phyloP scores from a whole-genome alignment of 768 basidiomycete genomes.

The Hericium alpestre region DNA sequence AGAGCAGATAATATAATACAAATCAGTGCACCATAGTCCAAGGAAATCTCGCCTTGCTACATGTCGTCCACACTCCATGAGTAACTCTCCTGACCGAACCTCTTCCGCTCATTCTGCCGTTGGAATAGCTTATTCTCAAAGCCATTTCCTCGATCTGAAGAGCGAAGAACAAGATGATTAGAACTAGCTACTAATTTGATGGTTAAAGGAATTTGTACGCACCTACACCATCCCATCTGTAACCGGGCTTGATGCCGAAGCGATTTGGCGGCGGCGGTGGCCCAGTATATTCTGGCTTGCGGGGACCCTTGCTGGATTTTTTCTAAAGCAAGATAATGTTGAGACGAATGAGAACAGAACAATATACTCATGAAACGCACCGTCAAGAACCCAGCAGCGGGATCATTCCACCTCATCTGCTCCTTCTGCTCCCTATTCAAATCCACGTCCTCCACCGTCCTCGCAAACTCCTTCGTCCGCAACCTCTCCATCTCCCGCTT shows the following conservation, averaged over 20 bases:
- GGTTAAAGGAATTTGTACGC: conserved; percentile 16
- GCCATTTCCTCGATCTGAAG: conserved; percentile 77
- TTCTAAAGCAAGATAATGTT: conserved; percentile 35
- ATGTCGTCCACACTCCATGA: conserved; percentile 90
- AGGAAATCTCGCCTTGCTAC: conserved; percentile 30
- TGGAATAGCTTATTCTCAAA: conserved; percentile 93
- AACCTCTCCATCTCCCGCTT: conserved; percentile 60
- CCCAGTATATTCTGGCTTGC: conserved; percentile 76
- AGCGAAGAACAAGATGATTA: background rate
- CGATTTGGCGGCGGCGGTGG: conserved; percentile 90
- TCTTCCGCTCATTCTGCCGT: conserved; percentile 61
- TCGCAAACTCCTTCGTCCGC: conserved; percentile 54
- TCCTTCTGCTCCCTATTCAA: conserved; percentile 79
- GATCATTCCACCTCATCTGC: conserved; percentile 89
- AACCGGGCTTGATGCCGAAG: conserved; percentile 90
- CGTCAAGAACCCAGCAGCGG: conserved; percentile 89
- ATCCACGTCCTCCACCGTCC: conserved; percentile 72
- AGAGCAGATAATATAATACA: too few relatives aligned
- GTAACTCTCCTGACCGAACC: conserved; percentile 63
- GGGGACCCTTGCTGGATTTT: conserved; percentile 63
- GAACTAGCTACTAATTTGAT: background rate
- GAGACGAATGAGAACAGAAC: background rate
- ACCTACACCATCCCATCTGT: conserved; percentile 99
- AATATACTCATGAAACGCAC: conserved; percentile 32
- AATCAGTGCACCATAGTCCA: background rate